These are phyloP conservation scores for Nakataea oryzae DNA, from an alignment of 2,329 filamentous ascomycete genomes.

Conservation along the genomic window DNA sequence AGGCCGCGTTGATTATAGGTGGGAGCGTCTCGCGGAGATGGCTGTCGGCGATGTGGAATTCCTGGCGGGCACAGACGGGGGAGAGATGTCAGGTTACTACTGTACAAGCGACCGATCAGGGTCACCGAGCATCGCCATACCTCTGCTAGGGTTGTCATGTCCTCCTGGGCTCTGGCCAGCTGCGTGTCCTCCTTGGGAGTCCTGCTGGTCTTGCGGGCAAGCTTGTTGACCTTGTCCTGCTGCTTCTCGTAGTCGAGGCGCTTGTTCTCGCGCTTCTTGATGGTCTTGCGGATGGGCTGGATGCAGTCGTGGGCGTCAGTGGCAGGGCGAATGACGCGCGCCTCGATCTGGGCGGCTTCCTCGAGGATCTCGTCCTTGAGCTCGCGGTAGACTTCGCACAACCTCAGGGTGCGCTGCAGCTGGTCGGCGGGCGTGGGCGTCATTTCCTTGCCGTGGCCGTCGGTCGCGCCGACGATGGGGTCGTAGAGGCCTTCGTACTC, in stretches of 20 bases:
- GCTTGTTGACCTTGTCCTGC: constrained; percentile 58
- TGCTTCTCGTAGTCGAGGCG: constrained; percentile 74
- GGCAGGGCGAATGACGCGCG: constrained; percentile 58
- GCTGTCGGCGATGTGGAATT: constrained; percentile 66
- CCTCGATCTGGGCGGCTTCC: constrained; percentile 62
- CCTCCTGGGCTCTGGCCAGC: constrained; percentile 60
- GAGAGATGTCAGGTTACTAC: constrained; percentile 4
- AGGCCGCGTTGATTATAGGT: constrained; percentile 57
- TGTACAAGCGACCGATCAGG: background rate
- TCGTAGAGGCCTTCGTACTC: constrained; percentile 67
- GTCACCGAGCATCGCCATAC: constrained; percentile 25
- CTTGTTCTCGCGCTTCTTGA: constrained; percentile 77
- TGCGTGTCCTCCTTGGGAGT: constrained; percentile 63
- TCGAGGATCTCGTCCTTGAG: constrained; percentile 60
- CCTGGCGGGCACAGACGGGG: constrained; percentile 28
- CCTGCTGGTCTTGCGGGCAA: constrained; percentile 58
- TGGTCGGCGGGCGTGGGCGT: constrained; percentile 50
- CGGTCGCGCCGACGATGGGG: constrained; percentile 58
- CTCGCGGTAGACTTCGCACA: constrained; percentile 60
- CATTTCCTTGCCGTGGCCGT: constrained; percentile 42
- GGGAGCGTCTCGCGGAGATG: constrained; percentile 64
- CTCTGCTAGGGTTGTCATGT: constrained; percentile 54
- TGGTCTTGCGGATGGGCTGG: constrained; percentile 66
- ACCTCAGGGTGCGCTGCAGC: constrained; percentile 51
- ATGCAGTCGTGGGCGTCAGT: constrained; percentile 58